Evolutionary conservation across 1,139 yeast species (phyloP).

Genomic region (Blastobotrys buckinghamii): DNA sequence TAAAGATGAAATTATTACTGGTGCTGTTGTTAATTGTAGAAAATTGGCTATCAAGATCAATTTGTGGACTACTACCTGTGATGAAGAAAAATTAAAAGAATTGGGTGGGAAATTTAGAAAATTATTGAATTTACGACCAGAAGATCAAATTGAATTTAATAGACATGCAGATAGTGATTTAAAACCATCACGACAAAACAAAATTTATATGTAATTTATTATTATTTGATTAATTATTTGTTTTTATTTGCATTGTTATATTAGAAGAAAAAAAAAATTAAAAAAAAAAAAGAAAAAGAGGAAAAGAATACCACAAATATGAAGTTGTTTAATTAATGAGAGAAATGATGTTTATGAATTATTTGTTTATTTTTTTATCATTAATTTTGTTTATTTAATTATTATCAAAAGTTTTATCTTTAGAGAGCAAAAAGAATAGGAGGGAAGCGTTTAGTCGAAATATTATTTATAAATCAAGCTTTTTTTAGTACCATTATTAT

Average conservation of each 20-base stretch:
- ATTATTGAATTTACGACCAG: constrained; percentile 62
- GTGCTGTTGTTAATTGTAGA: constrained; percentile 88
- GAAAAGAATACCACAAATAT: too few relatives aligned
- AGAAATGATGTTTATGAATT: too few relatives aligned
- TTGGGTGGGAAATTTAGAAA: constrained; percentile 77
- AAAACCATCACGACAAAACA: not conserved
- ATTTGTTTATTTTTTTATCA: too few relatives aligned
- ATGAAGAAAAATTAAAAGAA: constrained; percentile 42
- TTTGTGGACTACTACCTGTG: constrained; percentile 85
- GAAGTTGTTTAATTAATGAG: too few relatives aligned
- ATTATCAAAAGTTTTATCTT: too few relatives aligned
- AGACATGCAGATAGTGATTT: constrained; percentile 39
- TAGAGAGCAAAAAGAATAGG: too few relatives aligned
- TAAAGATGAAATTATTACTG: constrained; percentile 72
- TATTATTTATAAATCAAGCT: too few relatives aligned
- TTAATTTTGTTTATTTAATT: too few relatives aligned
- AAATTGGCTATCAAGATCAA: constrained; percentile 79
- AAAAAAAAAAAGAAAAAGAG: not conserved
- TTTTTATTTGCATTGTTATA: not conserved
- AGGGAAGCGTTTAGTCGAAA: too few relatives aligned
- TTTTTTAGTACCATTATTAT: too few relatives aligned
- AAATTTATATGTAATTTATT: not conserved
- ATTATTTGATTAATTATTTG: not conserved
- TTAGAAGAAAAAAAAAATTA: not conserved
- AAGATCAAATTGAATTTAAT: constrained; percentile 69